phyloP scores from a whole-genome alignment of 1,139 yeast genomes.

The Diutina scorzettiae region DNA sequence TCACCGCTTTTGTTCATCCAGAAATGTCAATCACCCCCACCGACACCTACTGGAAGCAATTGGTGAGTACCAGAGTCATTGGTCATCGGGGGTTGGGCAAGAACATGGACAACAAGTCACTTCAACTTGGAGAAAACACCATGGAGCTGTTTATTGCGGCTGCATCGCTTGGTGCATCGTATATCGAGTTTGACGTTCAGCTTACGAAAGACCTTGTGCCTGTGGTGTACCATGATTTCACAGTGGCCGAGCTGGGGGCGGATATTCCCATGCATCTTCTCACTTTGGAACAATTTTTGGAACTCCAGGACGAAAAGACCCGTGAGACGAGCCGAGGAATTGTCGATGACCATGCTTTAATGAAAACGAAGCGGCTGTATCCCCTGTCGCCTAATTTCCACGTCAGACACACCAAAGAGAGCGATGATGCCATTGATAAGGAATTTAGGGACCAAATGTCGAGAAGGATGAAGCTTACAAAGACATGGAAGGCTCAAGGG shows the following conservation, averaged over 20 bases:
- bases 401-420: constrained; percentile 9
- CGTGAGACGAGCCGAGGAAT: constrained; percentile 10
- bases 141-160: constrained; percentile 95
- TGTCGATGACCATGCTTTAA: constrained; percentile 27
- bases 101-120: constrained; percentile 59
- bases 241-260: constrained; percentile 92
- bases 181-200: constrained; percentile 95
- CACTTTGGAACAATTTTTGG: constrained; percentile 81
- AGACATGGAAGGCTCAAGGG: constrained; percentile 77
- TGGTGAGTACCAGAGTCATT: constrained; percentile 81
- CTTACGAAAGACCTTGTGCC: constrained; percentile 89
- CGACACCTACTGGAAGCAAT: constrained; percentile 85
- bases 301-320: constrained; percentile 32
- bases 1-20: constrained; percentile 65
- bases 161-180: constrained; percentile 84
- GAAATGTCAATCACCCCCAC: constrained; percentile 57
- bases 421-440: constrained; percentile 25
- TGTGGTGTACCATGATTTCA: constrained; percentile 88
- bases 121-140: constrained; percentile 93
- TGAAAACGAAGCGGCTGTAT: constrained; percentile 23
- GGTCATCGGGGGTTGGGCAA: constrained; percentile 97
- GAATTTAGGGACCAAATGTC: constrained; percentile 30
- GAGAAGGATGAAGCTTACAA: constrained; percentile 73
- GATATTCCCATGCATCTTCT: constrained; percentile 94
- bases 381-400: constrained; percentile 21